These are phyloP conservation scores for Paecilomyces sp. DNA, from an alignment of 2,329 filamentous ascomycete species.

Conservation along the genomic window DNA sequence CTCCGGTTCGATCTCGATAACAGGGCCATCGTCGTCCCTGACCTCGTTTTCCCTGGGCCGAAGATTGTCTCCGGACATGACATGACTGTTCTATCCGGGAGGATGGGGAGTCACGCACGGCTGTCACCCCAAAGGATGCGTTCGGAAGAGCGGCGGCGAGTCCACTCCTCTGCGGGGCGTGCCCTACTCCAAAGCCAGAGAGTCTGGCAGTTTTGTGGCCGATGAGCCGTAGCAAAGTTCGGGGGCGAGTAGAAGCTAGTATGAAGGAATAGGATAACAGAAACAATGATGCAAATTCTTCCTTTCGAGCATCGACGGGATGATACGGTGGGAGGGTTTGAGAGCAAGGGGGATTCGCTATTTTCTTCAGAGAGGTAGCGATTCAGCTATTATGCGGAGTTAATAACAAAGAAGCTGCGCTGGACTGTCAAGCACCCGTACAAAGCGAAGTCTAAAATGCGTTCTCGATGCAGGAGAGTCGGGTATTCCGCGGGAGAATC, in stretches of 20 bases:
- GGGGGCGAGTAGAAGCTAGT: neutral
- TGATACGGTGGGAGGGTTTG: neutral
- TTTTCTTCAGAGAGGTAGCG: neutral
- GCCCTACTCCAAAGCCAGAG: neutral
- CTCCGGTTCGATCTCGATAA: constrained; percentile 1
- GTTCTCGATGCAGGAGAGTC: neutral
- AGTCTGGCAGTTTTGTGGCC: neutral
- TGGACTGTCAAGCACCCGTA: neutral
- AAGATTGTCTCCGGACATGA: constrained; percentile 17
- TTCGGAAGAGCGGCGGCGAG: neutral
- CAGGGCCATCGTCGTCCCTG: neutral
- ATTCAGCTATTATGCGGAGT: neutral
- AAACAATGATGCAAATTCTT: neutral
- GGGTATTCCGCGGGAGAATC: neutral
- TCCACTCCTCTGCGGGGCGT: neutral
- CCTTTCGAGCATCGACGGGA: neutral
- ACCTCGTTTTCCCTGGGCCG: constrained; percentile 10
- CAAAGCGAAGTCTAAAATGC: neutral
- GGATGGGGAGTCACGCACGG: neutral
- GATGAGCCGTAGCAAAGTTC: neutral
- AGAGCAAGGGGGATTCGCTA: neutral
- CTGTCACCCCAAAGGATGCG: neutral
- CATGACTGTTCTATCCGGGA: constrained; percentile 12
- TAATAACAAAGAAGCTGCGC: neutral
- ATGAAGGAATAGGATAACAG: neutral